Percentiles rank a stretch among this genome's conserved stretches.
phyloP scores from a whole-genome alignment of 345 rosid species.

The Melaleuca alternifolia region DNA sequence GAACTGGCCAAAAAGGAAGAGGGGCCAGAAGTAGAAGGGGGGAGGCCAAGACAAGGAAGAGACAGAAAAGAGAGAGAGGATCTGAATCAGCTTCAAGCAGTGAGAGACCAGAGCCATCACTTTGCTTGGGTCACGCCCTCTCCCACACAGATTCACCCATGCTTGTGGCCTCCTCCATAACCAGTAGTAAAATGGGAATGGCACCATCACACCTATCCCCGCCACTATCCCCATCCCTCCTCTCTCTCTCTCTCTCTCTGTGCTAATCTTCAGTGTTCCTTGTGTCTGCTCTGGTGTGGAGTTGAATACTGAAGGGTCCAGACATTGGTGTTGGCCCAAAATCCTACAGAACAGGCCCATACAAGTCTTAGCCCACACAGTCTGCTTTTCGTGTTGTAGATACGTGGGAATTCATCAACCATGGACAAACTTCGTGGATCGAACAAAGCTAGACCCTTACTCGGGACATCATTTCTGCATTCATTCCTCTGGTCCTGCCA shows the following conservation, averaged over 20 bases:
- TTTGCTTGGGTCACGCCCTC: constrained; percentile 57
- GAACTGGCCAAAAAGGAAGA: constrained; percentile 76
- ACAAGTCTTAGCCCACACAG: not conserved
- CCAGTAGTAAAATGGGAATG: constrained; percentile 82
- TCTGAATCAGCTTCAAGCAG: constrained; percentile 67
- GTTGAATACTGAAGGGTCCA: not conserved
- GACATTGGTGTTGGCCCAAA: not conserved
- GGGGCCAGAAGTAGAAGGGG: constrained; percentile 83
- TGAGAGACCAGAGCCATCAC: constrained; percentile 69
- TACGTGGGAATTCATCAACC: not conserved
- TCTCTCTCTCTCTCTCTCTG: not conserved
- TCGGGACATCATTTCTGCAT: not conserved
- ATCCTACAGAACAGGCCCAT: not conserved
- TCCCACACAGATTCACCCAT: constrained; percentile 73
- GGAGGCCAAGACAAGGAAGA: constrained; percentile 77
- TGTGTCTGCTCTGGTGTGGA: not conserved
- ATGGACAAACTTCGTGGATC: not conserved
- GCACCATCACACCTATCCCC: constrained; percentile 48
- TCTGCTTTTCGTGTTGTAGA: not conserved
- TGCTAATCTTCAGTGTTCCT: not conserved
- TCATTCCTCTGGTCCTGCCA: not conserved
- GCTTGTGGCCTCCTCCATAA: constrained; percentile 70
- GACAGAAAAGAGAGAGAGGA: constrained; percentile 59
- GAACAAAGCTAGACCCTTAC: not conserved
- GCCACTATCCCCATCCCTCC: constrained; percentile 59